These are phyloP conservation scores for Gamsiella multidivaricata DNA, from an alignment of 192 early-diverging fungal species.

Conservation along the genomic window DNA sequence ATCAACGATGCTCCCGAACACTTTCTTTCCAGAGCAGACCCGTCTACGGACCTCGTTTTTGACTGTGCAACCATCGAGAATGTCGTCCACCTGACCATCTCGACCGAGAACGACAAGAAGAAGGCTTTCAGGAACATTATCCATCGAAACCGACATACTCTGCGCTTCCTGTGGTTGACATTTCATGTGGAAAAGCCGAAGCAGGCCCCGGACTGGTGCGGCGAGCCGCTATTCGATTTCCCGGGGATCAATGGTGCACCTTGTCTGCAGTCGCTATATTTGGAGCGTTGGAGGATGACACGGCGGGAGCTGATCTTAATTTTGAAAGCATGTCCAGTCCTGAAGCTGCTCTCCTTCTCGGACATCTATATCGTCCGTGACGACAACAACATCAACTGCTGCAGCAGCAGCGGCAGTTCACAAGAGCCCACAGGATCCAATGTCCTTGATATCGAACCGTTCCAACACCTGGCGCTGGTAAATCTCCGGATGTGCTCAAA, in stretches of 20 bases:
- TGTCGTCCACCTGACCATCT: not conserved
- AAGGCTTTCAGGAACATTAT: not conserved
- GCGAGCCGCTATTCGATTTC: constrained; percentile 13
- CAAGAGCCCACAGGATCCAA: not conserved
- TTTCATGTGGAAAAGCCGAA: constrained; percentile 8
- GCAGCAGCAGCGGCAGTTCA: not conserved
- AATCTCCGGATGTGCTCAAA: constrained; percentile 34
- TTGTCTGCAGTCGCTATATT: constrained; percentile 7
- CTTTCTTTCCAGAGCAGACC: not conserved
- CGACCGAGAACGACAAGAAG: not conserved
- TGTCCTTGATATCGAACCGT: not conserved
- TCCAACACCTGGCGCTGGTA: constrained; percentile 27
- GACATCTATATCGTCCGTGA: not conserved
- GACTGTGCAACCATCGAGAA: constrained; percentile 12
- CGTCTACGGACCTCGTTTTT: constrained; percentile 1
- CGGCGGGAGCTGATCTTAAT: constrained; percentile 7
- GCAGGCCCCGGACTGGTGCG: not conserved
- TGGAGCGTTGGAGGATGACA: constrained; percentile 26
- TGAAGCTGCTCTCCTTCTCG: constrained; percentile 14
- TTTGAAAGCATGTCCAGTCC: constrained; percentile 17
- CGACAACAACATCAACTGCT: not conserved
- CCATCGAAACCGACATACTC: constrained; percentile 6
- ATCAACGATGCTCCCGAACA: constrained; percentile 11
- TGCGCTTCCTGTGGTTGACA: constrained; percentile 5
- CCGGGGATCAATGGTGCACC: not conserved